phyloP scores from a whole-genome alignment of 805 yeast species.

The Kuraishia hungarica region DNA sequence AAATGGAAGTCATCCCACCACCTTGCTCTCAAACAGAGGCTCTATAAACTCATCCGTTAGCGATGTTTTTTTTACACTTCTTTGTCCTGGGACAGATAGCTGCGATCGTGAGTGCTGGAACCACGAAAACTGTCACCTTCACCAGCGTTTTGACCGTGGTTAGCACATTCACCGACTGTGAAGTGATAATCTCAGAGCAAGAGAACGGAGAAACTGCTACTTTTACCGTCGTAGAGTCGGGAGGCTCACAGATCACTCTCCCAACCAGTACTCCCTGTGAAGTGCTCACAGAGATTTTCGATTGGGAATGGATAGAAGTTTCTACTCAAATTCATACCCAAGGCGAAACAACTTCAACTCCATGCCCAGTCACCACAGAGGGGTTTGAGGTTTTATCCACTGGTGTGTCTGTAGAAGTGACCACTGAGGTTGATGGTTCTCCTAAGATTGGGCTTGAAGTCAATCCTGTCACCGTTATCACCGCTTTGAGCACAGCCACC shows the following conservation, averaged over 20 bases:
- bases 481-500: too few relatives aligned
- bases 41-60: background rate
- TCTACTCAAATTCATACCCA: background rate
- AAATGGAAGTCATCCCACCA: too few relatives aligned
- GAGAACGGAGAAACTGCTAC: background rate
- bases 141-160: background rate
- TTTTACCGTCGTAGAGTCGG: background rate
- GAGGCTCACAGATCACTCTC: background rate
- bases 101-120: background rate
- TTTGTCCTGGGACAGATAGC: too few relatives aligned
- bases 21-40: too few relatives aligned
- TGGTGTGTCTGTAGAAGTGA: background rate
- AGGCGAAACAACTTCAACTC: background rate
- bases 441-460: too few relatives aligned
- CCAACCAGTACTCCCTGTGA: background rate
- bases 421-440: conserved; percentile 11
- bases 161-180: background rate
- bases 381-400: background rate
- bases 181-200: background rate
- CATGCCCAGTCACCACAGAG: background rate
- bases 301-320: background rate
- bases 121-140: background rate
- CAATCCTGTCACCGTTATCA: too few relatives aligned
- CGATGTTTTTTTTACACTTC: too few relatives aligned
- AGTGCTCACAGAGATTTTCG: background rate